Evolutionary conservation across 1,139 yeast genomes (phyloP), one percentile per base, ranked within the genome.

Genomic region (Diutina sp.): DNA sequence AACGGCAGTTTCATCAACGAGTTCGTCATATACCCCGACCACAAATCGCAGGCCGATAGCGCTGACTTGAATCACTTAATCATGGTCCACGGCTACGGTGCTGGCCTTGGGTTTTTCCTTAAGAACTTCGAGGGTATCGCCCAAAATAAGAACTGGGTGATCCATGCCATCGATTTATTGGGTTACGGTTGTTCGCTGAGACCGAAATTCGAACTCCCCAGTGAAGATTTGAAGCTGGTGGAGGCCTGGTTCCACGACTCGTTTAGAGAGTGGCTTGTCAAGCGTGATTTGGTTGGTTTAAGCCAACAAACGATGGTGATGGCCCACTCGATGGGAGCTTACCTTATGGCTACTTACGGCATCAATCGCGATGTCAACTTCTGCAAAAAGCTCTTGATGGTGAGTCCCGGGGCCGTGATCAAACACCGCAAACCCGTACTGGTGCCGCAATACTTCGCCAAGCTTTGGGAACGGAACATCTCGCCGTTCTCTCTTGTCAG

Each of bases 181-280:
- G 95, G 93, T 0, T 86, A 84, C 65, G 93, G 93, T 0, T 84
- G 85, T 62, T 84, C 90, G 1, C 79, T 89, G 0, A 70, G 93
- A 59, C 86, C 88, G 57, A 45, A 55, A 21, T 58, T 59, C 54
- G 63, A 64, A n/a, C 62, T 70, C 14, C 61, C 62, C 58, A 63
- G 67, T 56, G 57, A 68, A 54, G 64, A 69, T 64, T 61, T 70
- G 55, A 64, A 63, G 30, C 66, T 66, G 46, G 82, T 80, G 32
- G 85, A 81, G 61, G 61, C 66, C 5, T 78, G 83, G 79, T 82
- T 82, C 65, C 80, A 78, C 56, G 77, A 78, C 54, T 78, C 85
- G 1, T 73, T 75, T 56, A 63, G 68, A 6, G 68, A 68, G 12
- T 82, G 86, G 85, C 65, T 75, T 56, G 58, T 59, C 4, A 66